A percentile compares a stretch with the other conserved stretches of the same genome.
Evolutionary conservation across 1,284 basidiomycete genomes (phyloP).

Genomic region (Xanthoconium separans): DNA sequence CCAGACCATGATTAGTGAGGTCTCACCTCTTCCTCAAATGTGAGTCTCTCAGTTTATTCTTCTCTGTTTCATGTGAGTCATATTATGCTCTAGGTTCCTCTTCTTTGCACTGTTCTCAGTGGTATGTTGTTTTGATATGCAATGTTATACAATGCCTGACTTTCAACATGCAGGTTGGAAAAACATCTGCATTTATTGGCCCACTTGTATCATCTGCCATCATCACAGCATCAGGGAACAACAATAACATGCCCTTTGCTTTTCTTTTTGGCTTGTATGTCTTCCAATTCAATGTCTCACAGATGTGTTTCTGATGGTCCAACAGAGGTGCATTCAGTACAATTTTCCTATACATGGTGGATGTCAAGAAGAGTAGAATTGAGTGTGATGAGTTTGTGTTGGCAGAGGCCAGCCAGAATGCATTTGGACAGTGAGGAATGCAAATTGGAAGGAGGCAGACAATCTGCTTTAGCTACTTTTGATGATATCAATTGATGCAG

Average conservation of each 20-base stretch:
- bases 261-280: slow-evolving; percentile 74
- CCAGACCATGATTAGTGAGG: slow-evolving; percentile 84
- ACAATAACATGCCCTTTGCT: slow-evolving; percentile 80
- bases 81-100: slow-evolving; percentile 51
- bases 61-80: not conserved
- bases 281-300: not conserved
- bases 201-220: slow-evolving; percentile 77
- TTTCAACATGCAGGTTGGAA: slow-evolving; percentile 49
- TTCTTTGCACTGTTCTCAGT: slow-evolving; percentile 80
- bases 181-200: slow-evolving; percentile 81
- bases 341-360: slow-evolving; percentile 65
- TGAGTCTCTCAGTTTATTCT: slow-evolving; percentile 28
- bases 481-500: not conserved
- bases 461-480: not conserved
- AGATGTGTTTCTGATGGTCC: not conserved
- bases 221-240: slow-evolving; percentile 66
- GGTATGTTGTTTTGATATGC: slow-evolving; percentile 30
- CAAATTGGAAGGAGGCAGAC: not conserved
- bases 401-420: slow-evolving; percentile 53
- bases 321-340: slow-evolving; percentile 60
- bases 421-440: slow-evolving; percentile 37
- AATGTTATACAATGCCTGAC: not conserved
- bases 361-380: slow-evolving; percentile 64
- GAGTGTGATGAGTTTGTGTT: slow-evolving; percentile 66
- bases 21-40: slow-evolving; percentile 74